These are phyloP conservation scores for Raphanus sativus DNA, from an alignment of 345 rosid species.

Conservation along the genomic window DNA sequence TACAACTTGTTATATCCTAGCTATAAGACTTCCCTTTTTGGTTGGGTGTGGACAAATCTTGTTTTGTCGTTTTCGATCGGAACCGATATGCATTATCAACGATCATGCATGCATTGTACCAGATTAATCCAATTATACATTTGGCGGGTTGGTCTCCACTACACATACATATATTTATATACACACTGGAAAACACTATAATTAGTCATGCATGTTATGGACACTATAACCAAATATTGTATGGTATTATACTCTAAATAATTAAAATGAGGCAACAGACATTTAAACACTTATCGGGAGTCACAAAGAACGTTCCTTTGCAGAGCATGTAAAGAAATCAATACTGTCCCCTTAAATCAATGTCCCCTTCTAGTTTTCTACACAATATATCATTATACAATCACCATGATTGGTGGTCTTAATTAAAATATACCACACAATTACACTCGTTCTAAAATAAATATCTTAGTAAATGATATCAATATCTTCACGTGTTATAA, in stretches of 20 bases:
- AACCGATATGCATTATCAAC: slow-evolving; percentile 10
- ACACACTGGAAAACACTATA: background rate
- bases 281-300: slow-evolving; percentile 10
- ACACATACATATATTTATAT: slow-evolving; percentile 11
- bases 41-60: slow-evolving; percentile 8
- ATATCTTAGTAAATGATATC: background rate
- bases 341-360: background rate
- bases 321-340: slow-evolving; percentile 26
- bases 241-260: background rate
- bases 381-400: slow-evolving; percentile 2
- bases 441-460: background rate
- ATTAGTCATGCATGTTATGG: background rate
- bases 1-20: slow-evolving; percentile 4
- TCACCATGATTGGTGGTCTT: background rate
- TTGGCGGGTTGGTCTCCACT: slow-evolving; percentile 27
- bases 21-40: background rate
- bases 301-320: slow-evolving; percentile 32
- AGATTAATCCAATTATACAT: background rate
- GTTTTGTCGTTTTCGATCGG: slow-evolving; percentile 25
- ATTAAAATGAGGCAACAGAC: background rate
- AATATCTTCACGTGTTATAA: too few species aligned
- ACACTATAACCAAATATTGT: background rate
- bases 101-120: slow-evolving; percentile 32
- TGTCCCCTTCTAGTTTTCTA: slow-evolving; percentile 23
- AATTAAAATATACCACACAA: background rate